Evolutionary conservation across 176 grass and related monocot genomes (phyloP), one percentile per base, ranked within the genome.

Genomic region (Eragrostis nindensis): DNA sequence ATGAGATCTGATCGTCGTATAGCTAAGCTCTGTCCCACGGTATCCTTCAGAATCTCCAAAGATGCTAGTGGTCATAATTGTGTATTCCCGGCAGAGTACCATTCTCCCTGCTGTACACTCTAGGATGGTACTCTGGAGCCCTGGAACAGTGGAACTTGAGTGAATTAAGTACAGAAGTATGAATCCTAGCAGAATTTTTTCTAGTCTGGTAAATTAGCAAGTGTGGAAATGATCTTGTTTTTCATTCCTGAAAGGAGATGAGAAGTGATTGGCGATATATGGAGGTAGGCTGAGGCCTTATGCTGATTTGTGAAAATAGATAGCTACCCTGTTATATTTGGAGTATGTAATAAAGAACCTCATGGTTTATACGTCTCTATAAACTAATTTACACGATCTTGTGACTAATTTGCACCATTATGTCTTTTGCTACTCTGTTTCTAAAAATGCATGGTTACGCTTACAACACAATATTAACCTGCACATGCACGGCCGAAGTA

Each of bases 141-240:
- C n/a, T n/a, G n/a, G n/a, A n/a, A n/a, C n/a, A n/a, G n/a, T 70
- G 65, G 54, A 53, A 40, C 26, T 65, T 45, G 5, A 78, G 70
- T 36, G 32, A 89, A 73, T 60, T 21, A 63, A 46, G 53, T 8
- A 54, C 17, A 68, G n/a, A n/a, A n/a, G n/a, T n/a, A n/a, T n/a
- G n/a, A n/a, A n/a, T n/a, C n/a, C n/a, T n/a, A n/a, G n/a, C n/a
- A 74, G 6, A 75, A 59, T 8, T 2, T 53, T 48, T 55, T 68
- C 12, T 32, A 52, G 70, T 53, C 47, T 30, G 18, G 5, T 11
- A 61, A 71, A 4, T 73, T 22, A 27, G 19, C 52, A 61, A 71
- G 18, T 63, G 14, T 2, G 25, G 26, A 47, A n/a, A 13, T 82
- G 29, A 29, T 29, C 25, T 62, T 62, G 11, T 15, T 27, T 62